Percentiles rank a stretch among this genome's conserved stretches.
Conservation (phyloP, 257 asterid species). For the Voacanga thouarsii region DNA sequence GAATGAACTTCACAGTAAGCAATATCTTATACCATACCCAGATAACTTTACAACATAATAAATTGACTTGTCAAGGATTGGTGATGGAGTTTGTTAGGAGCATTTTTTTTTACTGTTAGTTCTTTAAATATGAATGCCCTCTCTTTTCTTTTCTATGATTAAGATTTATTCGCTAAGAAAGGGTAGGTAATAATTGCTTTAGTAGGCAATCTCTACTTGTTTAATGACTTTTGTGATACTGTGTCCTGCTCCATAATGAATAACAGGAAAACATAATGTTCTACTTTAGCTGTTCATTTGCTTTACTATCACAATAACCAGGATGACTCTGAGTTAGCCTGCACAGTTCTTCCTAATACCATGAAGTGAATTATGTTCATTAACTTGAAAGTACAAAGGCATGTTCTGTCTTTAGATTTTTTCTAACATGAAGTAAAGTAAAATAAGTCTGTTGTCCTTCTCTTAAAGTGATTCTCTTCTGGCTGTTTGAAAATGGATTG, state of each 20-base stretch:
- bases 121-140: background rate
- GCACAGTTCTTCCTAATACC: background rate
- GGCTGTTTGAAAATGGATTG: background rate
- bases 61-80: background rate
- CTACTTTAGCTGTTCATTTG: background rate
- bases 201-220: background rate
- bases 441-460: background rate
- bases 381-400: background rate
- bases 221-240: background rate
- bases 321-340: background rate
- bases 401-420: background rate
- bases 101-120: background rate
- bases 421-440: background rate
- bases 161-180: background rate
- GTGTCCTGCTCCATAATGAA: background rate
- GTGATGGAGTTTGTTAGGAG: background rate
- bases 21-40: background rate
- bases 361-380: background rate
- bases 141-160: background rate
- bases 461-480: background rate
- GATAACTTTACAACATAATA: background rate
- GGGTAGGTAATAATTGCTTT: background rate
- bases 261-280: background rate
- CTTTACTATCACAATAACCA: background rate
- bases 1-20: constrained; percentile 93